Conservation (phyloP, 257 asterid species). For the Penstemon eatonii region DNA sequence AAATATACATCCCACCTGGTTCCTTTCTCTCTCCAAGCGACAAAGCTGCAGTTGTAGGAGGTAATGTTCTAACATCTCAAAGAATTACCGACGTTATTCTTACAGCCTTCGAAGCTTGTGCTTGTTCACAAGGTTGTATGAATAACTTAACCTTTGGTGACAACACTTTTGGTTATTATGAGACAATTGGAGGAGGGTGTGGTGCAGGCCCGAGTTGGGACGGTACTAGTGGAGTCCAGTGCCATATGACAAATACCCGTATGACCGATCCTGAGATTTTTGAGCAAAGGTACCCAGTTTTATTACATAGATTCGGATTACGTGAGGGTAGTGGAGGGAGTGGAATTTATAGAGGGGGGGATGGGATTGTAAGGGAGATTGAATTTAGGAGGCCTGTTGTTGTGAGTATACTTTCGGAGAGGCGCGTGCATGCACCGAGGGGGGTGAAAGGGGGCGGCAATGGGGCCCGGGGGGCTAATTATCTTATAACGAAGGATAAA, state of each 20-base stretch:
- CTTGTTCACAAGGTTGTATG: slow-evolving; percentile 98
- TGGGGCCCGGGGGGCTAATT: slow-evolving; percentile 86
- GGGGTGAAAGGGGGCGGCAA: slow-evolving; percentile 74
- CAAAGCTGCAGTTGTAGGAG: slow-evolving; percentile 93
- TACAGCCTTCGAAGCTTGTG: slow-evolving; percentile 90
- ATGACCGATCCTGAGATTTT: slow-evolving; percentile 98
- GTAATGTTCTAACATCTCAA: slow-evolving; percentile 92
- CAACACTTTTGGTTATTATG: slow-evolving; percentile 81
- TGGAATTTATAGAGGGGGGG: slow-evolving; percentile 82
- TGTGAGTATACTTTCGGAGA: slow-evolving; percentile 87
- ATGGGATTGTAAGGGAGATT: slow-evolving; percentile 86
- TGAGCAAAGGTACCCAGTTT: slow-evolving; percentile 91
- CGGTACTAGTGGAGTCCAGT: slow-evolving; percentile 92
- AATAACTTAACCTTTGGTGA: slow-evolving; percentile 93
- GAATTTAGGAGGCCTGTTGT: slow-evolving; percentile 73
- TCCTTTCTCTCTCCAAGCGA: slow-evolving; percentile 92
- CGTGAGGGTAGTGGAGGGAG: slow-evolving; percentile 83
- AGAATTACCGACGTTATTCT: slow-evolving; percentile 87
- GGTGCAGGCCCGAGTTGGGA: slow-evolving; percentile 95
- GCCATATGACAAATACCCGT: slow-evolving; percentile 98
- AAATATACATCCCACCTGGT: slow-evolving; percentile 74
- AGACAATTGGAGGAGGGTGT: slow-evolving; percentile 93
- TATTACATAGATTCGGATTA: slow-evolving; percentile 71
- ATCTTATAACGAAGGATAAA: slow-evolving; percentile 62
- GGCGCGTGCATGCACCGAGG: slow-evolving; percentile 93